phyloP scores from a whole-genome alignment of 208 protist genomes.

The Jaenimonas drosophilae region DNA sequence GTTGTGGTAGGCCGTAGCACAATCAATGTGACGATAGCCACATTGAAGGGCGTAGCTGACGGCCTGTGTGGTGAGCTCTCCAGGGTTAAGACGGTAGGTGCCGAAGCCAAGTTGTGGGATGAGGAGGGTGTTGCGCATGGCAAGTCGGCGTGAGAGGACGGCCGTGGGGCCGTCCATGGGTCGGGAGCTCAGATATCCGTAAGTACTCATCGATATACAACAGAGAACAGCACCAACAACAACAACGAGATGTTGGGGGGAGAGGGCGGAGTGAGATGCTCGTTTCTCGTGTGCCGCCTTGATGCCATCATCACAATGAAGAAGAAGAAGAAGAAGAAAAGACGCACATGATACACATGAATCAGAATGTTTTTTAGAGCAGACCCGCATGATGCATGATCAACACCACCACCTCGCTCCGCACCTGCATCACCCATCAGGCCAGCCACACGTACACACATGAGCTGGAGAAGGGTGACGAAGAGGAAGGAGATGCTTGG shows the following conservation, averaged over 20 bases:
- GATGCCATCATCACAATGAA: background rate
- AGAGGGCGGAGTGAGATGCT: background rate
- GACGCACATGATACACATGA: background rate
- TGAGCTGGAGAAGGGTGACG: too few relatives aligned
- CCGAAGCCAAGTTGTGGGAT: conserved; percentile 88
- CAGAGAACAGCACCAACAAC: conserved; percentile 6
- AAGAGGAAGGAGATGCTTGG: too few relatives aligned
- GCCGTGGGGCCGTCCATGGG: conserved; percentile 28
- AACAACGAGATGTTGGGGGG: conserved; percentile 1
- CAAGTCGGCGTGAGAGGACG: conserved; percentile 12
- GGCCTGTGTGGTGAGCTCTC: conserved; percentile 23
- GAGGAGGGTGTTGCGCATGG: conserved; percentile 27
- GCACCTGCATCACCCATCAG: too few relatives aligned
- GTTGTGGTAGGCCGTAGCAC: conserved; percentile 87
- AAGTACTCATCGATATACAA: background rate
- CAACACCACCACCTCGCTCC: too few relatives aligned
- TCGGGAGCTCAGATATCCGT: conserved; percentile 9
- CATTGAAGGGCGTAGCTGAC: conserved; percentile 61
- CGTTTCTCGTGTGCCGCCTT: background rate
- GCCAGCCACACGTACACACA: too few relatives aligned
- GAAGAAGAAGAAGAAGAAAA: conserved; percentile 2
- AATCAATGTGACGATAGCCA: conserved; percentile 88
- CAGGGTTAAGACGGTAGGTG: conserved; percentile 63
- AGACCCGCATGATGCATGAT: too few relatives aligned
- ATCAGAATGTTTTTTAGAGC: too few relatives aligned